phyloP scores from a whole-genome alignment of 441 rosid species.

The Arabidopsis hybrid region DNA sequence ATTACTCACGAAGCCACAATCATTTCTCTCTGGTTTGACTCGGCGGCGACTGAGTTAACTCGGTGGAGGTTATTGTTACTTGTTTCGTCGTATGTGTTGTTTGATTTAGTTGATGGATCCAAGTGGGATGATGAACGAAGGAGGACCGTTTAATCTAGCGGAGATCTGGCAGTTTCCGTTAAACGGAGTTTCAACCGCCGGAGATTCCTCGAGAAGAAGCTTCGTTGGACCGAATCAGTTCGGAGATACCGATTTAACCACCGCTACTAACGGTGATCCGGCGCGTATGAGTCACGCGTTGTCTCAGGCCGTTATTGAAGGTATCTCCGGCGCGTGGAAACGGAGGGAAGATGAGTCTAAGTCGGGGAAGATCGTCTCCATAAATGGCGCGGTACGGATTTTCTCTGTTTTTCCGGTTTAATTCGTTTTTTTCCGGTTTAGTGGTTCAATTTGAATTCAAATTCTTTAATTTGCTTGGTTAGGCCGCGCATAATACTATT shows the following conservation, averaged over 20 bases:
- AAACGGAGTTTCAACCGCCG: conserved; percentile 51
- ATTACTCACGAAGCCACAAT: neutral
- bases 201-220: conserved; percentile 48
- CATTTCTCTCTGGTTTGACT: conserved; percentile 10
- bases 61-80: neutral
- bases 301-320: conserved; percentile 31
- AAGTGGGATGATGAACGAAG: conserved; percentile 66
- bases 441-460: conserved; percentile 19
- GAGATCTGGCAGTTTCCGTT: conserved; percentile 91
- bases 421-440: neutral
- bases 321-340: conserved; percentile 55
- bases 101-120: conserved; percentile 63
- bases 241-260: conserved; percentile 46
- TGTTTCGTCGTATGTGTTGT: neutral
- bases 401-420: neutral
- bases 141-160: conserved; percentile 59
- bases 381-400: conserved; percentile 57
- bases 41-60: conserved; percentile 38
- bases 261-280: conserved; percentile 32
- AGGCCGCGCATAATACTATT: neutral
- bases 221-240: conserved; percentile 50
- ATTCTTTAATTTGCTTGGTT: neutral
- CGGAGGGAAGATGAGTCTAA: conserved; percentile 59
- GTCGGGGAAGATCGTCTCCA: conserved; percentile 56
- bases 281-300: conserved; percentile 50